These are phyloP conservation scores for Fusarium pseudocircinatum DNA, from an alignment of 2,329 filamentous ascomycete species.

Conservation along the genomic window DNA sequence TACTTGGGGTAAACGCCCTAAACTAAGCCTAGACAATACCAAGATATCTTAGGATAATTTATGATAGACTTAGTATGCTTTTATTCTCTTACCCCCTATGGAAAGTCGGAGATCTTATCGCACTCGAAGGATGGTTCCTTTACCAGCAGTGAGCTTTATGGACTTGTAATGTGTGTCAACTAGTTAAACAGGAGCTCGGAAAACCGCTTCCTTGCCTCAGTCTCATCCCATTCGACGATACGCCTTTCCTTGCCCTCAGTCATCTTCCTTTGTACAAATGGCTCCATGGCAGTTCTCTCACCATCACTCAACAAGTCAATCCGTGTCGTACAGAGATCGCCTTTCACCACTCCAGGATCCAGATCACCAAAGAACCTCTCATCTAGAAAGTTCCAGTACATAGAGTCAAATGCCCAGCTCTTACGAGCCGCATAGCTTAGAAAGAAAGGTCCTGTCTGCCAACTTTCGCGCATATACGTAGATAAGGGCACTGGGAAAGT, in stretches of 20 bases:
- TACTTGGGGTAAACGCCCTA: background rate
- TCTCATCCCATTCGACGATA: conserved; percentile 41
- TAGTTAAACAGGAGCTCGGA: background rate
- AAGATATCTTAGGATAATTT: background rate
- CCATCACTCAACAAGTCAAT: conserved; percentile 41
- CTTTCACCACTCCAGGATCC: background rate
- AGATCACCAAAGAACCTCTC: conserved; percentile 41
- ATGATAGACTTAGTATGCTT: background rate
- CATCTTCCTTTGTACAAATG: conserved; percentile 46
- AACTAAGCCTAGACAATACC: background rate
- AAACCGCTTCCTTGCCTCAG: background rate
- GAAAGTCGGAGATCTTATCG: background rate
- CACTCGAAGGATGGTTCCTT: background rate
- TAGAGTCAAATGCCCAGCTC: background rate
- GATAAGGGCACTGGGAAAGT: conserved; percentile 37
- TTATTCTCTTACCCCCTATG: no score
- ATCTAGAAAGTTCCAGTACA: background rate
- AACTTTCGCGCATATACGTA: conserved; percentile 46
- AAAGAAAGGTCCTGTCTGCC: background rate
- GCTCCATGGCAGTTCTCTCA: conserved; percentile 44
- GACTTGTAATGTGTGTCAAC: background rate
- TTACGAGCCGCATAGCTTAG: background rate
- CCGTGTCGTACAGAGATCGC: conserved; percentile 44
- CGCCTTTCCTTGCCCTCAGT: conserved; percentile 38
- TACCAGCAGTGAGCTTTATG: background rate